These are phyloP conservation scores for Neurospora africana DNA, from an alignment of 495 filamentous ascomycete species.

Conservation along the genomic window DNA sequence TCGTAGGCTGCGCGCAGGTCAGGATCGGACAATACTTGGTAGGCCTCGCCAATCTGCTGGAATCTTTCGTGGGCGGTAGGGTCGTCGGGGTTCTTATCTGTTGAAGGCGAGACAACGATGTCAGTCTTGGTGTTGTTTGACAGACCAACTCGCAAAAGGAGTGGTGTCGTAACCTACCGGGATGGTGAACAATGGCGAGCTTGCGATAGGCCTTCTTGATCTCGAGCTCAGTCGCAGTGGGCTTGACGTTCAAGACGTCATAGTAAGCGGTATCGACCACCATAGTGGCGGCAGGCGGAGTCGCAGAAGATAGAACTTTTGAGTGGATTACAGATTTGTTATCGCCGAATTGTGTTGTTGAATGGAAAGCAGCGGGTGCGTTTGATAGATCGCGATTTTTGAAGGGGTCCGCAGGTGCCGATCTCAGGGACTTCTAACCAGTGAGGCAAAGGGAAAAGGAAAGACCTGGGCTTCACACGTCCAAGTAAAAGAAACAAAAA, in stretches of 20 bases:
- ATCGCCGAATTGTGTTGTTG: not conserved
- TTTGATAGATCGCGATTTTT: not conserved
- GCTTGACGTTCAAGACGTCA: constrained; percentile 78
- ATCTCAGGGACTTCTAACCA: not conserved
- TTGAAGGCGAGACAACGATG: not conserved
- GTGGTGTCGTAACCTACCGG: constrained; percentile 30
- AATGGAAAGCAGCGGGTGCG: not conserved
- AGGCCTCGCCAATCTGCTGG: constrained; percentile 92
- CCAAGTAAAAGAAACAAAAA: not conserved
- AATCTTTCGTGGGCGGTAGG: constrained; percentile 89
- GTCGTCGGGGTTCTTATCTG: constrained; percentile 97
- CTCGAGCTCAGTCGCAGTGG: constrained; percentile 84
- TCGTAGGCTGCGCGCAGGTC: constrained; percentile 88
- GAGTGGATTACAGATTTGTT: not conserved
- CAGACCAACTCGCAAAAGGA: not conserved
- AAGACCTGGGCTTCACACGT: not conserved
- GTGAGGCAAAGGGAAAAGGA: not conserved
- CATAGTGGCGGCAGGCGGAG: constrained; percentile 38
- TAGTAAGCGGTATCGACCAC: constrained; percentile 84
- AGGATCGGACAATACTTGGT: constrained; percentile 86
- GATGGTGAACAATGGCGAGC: constrained; percentile 69
- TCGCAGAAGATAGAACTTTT: not conserved
- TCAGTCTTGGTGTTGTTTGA: constrained; percentile 1
- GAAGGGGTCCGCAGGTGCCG: not conserved
- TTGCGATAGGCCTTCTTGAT: constrained; percentile 99